Percentiles rank a stretch among this genome's conserved stretches.
Evolutionary conservation across 2,329 filamentous ascomycete species (phyloP).

Genomic region (Leptosphaerulina australis): DNA sequence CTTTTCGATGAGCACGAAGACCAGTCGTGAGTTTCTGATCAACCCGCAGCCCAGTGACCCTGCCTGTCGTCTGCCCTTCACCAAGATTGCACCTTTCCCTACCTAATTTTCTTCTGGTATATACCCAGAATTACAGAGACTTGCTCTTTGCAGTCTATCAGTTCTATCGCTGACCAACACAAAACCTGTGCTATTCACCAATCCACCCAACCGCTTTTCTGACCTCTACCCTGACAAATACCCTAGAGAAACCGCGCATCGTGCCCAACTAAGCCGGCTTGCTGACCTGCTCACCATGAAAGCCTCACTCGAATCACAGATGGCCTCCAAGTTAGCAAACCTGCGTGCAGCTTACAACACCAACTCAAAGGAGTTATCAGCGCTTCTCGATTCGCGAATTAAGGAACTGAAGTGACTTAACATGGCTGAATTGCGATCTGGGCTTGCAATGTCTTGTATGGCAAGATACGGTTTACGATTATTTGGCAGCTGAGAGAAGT

Average conservation of each 20-base stretch:
- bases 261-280: conserved; percentile 34
- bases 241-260: conserved; percentile 29
- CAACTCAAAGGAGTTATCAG: conserved; percentile 32
- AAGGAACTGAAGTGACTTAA: conserved; percentile 28
- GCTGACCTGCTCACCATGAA: conserved; percentile 32
- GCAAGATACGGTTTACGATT: neutral
- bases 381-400: conserved; percentile 27
- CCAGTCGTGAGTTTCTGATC: conserved; percentile 33
- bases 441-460: neutral
- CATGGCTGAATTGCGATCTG: neutral
- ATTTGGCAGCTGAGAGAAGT: neutral
- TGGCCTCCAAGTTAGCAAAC: conserved; percentile 25
- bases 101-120: neutral
- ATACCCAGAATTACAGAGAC: too few species aligned
- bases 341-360: conserved; percentile 28
- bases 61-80: neutral
- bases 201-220: neutral
- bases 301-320: conserved; percentile 32
- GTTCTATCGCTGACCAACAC: neutral
- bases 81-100: neutral
- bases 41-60: neutral
- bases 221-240: neutral
- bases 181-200: neutral
- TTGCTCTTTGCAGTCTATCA: too few species aligned
- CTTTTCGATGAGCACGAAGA: conserved; percentile 36